These are phyloP conservation scores for Linaria vulgaris DNA, from an alignment of 257 asterid genomes.

Conservation along the genomic window DNA sequence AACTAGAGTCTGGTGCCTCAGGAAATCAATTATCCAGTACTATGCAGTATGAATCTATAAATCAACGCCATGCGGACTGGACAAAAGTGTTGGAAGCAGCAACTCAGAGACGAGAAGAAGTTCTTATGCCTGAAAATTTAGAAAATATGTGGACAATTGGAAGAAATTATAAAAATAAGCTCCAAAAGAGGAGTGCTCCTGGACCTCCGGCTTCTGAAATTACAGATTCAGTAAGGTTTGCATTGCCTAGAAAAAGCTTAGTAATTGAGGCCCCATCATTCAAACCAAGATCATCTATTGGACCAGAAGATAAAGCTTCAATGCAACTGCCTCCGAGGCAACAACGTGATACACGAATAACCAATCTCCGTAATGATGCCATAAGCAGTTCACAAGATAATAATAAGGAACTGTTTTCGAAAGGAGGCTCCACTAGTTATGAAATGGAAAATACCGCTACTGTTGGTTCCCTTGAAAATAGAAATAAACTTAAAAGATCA, in stretches of 20 bases:
- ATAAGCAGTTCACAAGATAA: slow-evolving; percentile 36
- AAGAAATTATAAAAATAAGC: slow-evolving; percentile 70
- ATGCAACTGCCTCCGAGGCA: slow-evolving; percentile 28
- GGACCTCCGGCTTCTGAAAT: slow-evolving; percentile 39
- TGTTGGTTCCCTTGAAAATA: slow-evolving; percentile 33
- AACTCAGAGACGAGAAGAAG: slow-evolving; percentile 85
- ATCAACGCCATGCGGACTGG: slow-evolving; percentile 70
- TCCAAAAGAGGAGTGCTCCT: slow-evolving; percentile 45
- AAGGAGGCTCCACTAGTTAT: slow-evolving; percentile 30
- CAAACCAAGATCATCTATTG: slow-evolving; percentile 29
- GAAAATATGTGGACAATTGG: slow-evolving; percentile 96
- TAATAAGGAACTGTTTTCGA: slow-evolving; percentile 24
- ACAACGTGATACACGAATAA: slow-evolving; percentile 32
- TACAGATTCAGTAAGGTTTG: slow-evolving; percentile 31
- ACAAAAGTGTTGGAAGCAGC: slow-evolving; percentile 88
- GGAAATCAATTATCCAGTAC: slow-evolving; percentile 33
- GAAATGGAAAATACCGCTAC: slow-evolving; percentile 35
- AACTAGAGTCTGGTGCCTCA: slow-evolving; percentile 32
- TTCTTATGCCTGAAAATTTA: slow-evolving; percentile 90
- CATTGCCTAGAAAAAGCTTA: slow-evolving; percentile 26
- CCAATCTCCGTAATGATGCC: slow-evolving; percentile 35
- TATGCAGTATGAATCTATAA: slow-evolving; percentile 41
- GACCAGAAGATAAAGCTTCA: slow-evolving; percentile 38
- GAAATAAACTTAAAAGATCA: slow-evolving; percentile 56
- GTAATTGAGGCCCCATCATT: slow-evolving; percentile 28